These are phyloP conservation scores for Rhodotorula mucilaginosa DNA, from an alignment of 1,284 basidiomycete genomes.

Conservation along the genomic window DNA sequence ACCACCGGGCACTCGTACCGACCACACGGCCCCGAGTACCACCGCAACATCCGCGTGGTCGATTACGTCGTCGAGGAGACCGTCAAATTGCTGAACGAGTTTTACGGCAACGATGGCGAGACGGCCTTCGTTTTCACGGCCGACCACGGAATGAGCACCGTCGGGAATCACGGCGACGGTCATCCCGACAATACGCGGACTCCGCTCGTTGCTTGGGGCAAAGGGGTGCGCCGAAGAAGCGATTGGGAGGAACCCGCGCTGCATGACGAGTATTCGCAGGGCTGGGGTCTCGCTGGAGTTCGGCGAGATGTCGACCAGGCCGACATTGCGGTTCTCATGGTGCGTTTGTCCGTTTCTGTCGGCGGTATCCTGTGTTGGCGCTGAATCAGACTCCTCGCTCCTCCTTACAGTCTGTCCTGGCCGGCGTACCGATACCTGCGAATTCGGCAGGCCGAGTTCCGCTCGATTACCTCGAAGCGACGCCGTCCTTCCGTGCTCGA, in stretches of 20 bases:
- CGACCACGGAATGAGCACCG: slow-evolving; percentile 82
- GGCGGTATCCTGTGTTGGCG: neutral
- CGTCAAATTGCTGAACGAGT: slow-evolving; percentile 63
- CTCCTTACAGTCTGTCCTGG: slow-evolving; percentile 41
- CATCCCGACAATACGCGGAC: slow-evolving; percentile 85
- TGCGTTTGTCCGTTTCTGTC: slow-evolving; percentile 10
- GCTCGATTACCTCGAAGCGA: slow-evolving; percentile 44
- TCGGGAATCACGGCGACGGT: slow-evolving; percentile 87
- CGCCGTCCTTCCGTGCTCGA: slow-evolving; percentile 52
- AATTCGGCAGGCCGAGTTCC: slow-evolving; percentile 51
- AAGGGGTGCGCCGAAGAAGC: slow-evolving; percentile 54
- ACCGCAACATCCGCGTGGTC: slow-evolving; percentile 77
- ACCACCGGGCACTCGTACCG: slow-evolving; percentile 85
- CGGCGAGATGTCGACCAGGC: slow-evolving; percentile 79
- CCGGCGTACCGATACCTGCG: slow-evolving; percentile 44
- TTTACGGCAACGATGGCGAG: slow-evolving; percentile 63
- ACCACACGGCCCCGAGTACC: slow-evolving; percentile 76
- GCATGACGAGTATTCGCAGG: slow-evolving; percentile 65
- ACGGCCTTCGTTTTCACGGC: slow-evolving; percentile 83
- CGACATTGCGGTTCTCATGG: slow-evolving; percentile 76
- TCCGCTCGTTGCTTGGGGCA: slow-evolving; percentile 79
- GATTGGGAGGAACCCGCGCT: slow-evolving; percentile 21
- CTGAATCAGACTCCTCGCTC: neutral
- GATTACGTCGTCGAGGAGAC: slow-evolving; percentile 71
- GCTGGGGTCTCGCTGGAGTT: slow-evolving; percentile 58